Conservation (phyloP, 1,284 basidiomycete genomes). For the Trametes hirsuta region DNA sequence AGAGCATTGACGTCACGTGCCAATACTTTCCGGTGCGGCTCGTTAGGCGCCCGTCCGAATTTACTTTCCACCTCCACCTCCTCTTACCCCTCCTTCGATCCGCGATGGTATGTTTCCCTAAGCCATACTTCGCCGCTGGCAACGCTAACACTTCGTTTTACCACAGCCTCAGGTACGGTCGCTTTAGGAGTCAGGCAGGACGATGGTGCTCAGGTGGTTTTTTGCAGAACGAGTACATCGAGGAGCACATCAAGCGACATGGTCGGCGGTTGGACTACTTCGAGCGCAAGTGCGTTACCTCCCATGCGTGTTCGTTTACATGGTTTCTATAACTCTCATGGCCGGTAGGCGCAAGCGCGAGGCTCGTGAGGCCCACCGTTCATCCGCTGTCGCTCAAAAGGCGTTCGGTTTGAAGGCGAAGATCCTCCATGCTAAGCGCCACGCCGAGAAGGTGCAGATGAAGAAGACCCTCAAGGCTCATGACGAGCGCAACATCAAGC, state of each 20-base stretch:
- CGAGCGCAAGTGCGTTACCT: constrained; percentile 71
- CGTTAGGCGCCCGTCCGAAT: constrained; percentile 12
- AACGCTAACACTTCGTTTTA: neutral
- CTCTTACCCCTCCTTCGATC: constrained; percentile 3
- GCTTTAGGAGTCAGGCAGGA: no score
- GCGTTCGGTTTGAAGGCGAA: constrained; percentile 98
- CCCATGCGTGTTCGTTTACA: neutral
- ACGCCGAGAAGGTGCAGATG: constrained; percentile 98
- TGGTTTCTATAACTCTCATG: neutral
- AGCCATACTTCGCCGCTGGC: neutral
- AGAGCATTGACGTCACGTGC: constrained; percentile 22
- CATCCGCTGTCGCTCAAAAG: constrained; percentile 90
- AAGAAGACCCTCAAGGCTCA: constrained; percentile 99
- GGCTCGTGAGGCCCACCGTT: constrained; percentile 89
- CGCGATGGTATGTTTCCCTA: constrained; percentile 24
- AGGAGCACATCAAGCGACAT: constrained; percentile 88
- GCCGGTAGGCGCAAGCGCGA: constrained; percentile 85
- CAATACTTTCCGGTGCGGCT: constrained; percentile 11
- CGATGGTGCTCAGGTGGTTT: neutral
- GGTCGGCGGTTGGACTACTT: constrained; percentile 85
- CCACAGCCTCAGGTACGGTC: constrained; percentile 68
- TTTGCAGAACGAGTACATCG: constrained; percentile 85
- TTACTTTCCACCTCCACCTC: constrained; percentile 19
- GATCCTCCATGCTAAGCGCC: constrained; percentile 93
- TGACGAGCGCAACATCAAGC: constrained; percentile 98